Evolutionary conservation across 2,329 filamentous ascomycete species (phyloP).

Genomic region (Venturia pyrina): DNA sequence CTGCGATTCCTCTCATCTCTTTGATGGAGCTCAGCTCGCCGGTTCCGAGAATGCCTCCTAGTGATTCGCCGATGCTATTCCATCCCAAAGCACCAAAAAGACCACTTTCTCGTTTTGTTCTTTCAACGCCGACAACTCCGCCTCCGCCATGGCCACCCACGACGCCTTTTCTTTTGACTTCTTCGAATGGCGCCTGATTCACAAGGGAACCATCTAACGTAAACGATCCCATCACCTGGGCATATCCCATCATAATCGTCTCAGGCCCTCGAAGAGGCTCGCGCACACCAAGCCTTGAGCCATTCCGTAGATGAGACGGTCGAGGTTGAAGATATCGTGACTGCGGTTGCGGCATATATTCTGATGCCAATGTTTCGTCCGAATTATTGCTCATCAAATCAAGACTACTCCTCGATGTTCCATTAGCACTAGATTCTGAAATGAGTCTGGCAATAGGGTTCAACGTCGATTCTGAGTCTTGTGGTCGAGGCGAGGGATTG

Average conservation of each 20-base stretch:
- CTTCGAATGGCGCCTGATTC: slow-evolving; percentile 82
- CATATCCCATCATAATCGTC: slow-evolving; percentile 94
- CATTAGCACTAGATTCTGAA: slow-evolving; percentile 64
- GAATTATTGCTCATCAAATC: slow-evolving; percentile 95
- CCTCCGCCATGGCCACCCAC: slow-evolving; percentile 74
- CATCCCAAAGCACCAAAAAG: slow-evolving; percentile 79
- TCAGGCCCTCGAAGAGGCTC: slow-evolving; percentile 48
- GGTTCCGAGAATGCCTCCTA: slow-evolving; percentile 77
- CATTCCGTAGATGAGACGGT: slow-evolving; percentile 8
- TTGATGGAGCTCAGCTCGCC: slow-evolving; percentile 87
- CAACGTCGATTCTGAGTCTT: slow-evolving; percentile 33
- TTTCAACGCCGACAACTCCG: slow-evolving; percentile 73
- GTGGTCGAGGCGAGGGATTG: slow-evolving; percentile 22
- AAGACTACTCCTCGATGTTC: slow-evolving; percentile 80
- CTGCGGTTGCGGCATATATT: slow-evolving; percentile 52
- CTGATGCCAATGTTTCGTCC: slow-evolving; percentile 82
- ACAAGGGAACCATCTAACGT: slow-evolving; percentile 84
- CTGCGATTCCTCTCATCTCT: slow-evolving; percentile 84
- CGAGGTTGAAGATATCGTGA: slow-evolving; percentile 24
- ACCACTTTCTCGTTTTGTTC: slow-evolving; percentile 63
- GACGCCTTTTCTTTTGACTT: slow-evolving; percentile 89
- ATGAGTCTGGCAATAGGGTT: slow-evolving; percentile 59
- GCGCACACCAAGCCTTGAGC: slow-evolving; percentile 18
- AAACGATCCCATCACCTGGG: slow-evolving; percentile 86
- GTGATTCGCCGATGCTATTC: slow-evolving; percentile 76